Evolutionary conservation across 2,329 filamentous ascomycete genomes (phyloP), one percentile per base, ranked within the genome.

Genomic region (Arthrobotrys pseudoclavata): DNA sequence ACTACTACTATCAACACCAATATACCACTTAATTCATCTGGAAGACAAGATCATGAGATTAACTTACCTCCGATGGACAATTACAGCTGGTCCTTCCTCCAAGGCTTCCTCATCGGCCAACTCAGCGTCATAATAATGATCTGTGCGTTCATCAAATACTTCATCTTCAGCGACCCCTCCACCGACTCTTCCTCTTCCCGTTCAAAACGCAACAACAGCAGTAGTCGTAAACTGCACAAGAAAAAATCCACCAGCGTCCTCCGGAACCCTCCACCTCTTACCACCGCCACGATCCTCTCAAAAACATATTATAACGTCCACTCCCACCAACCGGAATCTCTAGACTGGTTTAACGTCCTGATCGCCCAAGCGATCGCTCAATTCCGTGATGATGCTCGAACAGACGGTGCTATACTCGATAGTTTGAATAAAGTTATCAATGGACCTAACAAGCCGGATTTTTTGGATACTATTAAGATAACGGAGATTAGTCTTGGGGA

Each of bases 291-390:
- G 9, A 97, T 99, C 78, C 87, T 99, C 26, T 91, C 91, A 81
- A 99, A 99, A 85, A 98, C 96, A 22, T 99, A 97, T 84, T 99
- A 99, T 85, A 97, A 97, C 82, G 93, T 96, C 50, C 89, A 96
- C 81, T 94, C 93, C 76, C 96, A 99, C 84, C 96, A 98, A 84
- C 96, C 96, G 0, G 96, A 99, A 84, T 96, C 92, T 72, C 85
- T 99, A 77, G 96, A 99, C 84, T 99, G 96, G 96, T 98, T 99
- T 87, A 99, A 99, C 83, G 96, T 99, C 26, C 87, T 99, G 69
- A 91, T 98, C 63, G 96, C 94, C 1, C 96, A 99, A 85, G 97
- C 96, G 0, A 96, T 99, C 80, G 95, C 96, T 0, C 96, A 99
- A 84, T 92, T 98, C 81, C 88, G 96, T 76, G 93, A 92, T 80